A percentile compares a stretch with the other conserved stretches of the same genome.
phyloP scores from a whole-genome alignment of 1,284 basidiomycete species.

The Grifola frondosa region DNA sequence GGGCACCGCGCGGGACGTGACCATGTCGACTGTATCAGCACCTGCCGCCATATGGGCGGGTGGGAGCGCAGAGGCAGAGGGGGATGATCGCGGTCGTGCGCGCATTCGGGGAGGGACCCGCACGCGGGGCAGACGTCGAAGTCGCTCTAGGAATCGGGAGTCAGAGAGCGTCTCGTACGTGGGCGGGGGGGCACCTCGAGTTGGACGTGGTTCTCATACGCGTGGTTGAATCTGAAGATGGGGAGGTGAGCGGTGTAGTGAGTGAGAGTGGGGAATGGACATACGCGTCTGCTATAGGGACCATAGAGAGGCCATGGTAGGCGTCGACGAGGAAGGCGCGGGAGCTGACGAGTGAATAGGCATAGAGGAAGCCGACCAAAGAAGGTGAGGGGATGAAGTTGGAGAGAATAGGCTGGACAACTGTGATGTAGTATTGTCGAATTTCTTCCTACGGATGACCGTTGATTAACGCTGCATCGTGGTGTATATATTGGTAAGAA shows the following conservation, averaged over 20 bases:
- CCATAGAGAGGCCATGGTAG: slow-evolving; percentile 84
- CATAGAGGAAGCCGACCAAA: slow-evolving; percentile 54
- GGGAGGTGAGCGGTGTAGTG: neutral
- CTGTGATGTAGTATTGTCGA: slow-evolving; percentile 44
- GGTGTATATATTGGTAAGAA: no score
- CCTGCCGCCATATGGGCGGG: neutral
- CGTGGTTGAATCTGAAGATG: slow-evolving; percentile 78
- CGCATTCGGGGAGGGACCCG: slow-evolving; percentile 72
- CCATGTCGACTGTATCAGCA: slow-evolving; percentile 60
- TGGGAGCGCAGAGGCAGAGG: neutral
- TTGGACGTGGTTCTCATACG: slow-evolving; percentile 71
- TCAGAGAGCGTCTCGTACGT: no score
- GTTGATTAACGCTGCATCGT: neutral
- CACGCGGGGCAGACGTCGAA: slow-evolving; percentile 82
- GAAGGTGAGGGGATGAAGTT: slow-evolving; percentile 12
- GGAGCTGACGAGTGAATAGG: slow-evolving; percentile 82
- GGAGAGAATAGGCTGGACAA: slow-evolving; percentile 39
- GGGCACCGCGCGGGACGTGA: slow-evolving; percentile 52
- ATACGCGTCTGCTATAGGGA: slow-evolving; percentile 86
- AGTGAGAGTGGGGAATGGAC: slow-evolving; percentile 30
- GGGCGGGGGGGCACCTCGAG: slow-evolving; percentile 77
- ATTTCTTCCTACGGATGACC: slow-evolving; percentile 42
- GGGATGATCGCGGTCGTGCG: slow-evolving; percentile 56
- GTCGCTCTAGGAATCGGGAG: slow-evolving; percentile 62
- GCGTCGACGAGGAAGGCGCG: slow-evolving; percentile 87